Percentiles rank a stretch among this genome's conserved stretches.
These are phyloP conservation scores for Phytophthora rubi DNA, from an alignment of 352 stramenopile genomes.

Conservation along the genomic window DNA sequence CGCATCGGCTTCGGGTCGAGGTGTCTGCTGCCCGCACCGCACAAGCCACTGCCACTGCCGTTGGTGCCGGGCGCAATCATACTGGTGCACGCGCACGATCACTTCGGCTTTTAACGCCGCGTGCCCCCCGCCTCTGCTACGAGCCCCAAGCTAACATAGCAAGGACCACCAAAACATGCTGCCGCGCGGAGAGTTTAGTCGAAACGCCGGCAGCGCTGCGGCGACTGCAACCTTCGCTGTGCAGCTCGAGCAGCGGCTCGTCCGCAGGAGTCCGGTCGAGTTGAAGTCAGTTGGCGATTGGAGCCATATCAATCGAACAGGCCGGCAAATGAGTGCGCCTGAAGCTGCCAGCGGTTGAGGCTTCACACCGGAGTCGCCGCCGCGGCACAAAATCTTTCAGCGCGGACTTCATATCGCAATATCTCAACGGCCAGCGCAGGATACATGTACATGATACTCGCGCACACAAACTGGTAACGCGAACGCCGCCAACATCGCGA, in stretches of 20 bases:
- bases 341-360: not conserved
- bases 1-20: not conserved
- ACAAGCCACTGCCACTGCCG: not conserved
- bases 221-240: not conserved
- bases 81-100: constrained; percentile 13
- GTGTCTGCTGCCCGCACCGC: not conserved
- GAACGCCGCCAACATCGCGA: not conserved
- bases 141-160: constrained; percentile 13
- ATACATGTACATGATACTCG: constrained; percentile 23
- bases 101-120: constrained; percentile 15
- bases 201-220: constrained; percentile 7
- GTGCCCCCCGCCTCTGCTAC: not conserved
- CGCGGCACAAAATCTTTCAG: constrained; percentile 13
- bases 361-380: not conserved
- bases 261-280: constrained; percentile 14
- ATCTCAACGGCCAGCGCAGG: constrained; percentile 24
- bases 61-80: constrained; percentile 4
- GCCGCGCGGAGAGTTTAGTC: constrained; percentile 8
- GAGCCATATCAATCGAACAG: constrained; percentile 12
- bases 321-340: constrained; percentile 1
- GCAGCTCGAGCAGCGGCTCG: constrained; percentile 4
- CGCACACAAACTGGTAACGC: constrained; percentile 9
- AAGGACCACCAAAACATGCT: constrained; percentile 13
- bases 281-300: constrained; percentile 30
- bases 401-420: constrained; percentile 19